These are phyloP conservation scores for Solanum sejunctum DNA, from an alignment of 257 asterid species.

Conservation along the genomic window DNA sequence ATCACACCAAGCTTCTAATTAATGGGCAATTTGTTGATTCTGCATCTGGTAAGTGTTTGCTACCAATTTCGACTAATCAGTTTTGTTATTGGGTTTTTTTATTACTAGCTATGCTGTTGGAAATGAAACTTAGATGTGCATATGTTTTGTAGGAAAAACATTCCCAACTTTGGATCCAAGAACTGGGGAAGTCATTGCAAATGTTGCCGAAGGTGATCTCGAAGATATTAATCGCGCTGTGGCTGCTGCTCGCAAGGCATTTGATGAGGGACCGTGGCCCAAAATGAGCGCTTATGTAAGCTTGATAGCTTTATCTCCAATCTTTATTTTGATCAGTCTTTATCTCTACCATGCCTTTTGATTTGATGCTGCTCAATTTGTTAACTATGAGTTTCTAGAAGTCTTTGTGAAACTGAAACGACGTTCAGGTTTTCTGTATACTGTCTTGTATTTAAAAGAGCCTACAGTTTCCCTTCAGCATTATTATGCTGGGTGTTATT, in stretches of 20 bases:
- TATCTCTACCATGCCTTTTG: neutral
- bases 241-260: constrained; percentile 71
- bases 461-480: too few relatives aligned
- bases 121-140: neutral
- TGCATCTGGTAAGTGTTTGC: constrained; percentile 48
- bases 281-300: constrained; percentile 69
- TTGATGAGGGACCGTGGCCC: constrained; percentile 89
- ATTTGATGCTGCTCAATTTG: neutral
- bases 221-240: constrained; percentile 72
- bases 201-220: constrained; percentile 63
- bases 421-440: too few relatives aligned
- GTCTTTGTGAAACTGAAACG: too few relatives aligned
- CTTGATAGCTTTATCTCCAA: neutral
- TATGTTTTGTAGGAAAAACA: constrained; percentile 41
- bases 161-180: constrained; percentile 74
- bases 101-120: neutral
- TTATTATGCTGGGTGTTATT: too few relatives aligned
- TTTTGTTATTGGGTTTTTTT: neutral
- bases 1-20: constrained; percentile 59
- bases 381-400: neutral
- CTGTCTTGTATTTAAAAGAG: too few relatives aligned
- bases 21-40: constrained; percentile 72
- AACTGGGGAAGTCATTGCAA: constrained; percentile 59
- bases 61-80: neutral
- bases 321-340: neutral